Evolutionary conservation across 2,329 filamentous ascomycete genomes (phyloP).

Genomic region (Cytospora chrysosperma): DNA sequence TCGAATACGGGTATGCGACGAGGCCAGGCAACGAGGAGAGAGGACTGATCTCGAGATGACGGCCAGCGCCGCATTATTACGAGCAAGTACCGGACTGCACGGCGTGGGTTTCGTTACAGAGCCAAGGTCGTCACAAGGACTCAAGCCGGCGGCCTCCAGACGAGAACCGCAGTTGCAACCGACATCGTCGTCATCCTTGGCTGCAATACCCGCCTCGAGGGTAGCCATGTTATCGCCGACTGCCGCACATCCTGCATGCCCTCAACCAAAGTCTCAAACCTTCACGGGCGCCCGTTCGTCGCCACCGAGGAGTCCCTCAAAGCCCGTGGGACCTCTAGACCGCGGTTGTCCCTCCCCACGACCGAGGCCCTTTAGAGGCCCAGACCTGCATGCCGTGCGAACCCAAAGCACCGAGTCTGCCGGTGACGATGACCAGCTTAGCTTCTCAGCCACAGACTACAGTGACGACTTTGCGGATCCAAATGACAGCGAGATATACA

Average conservation of each 20-base stretch:
- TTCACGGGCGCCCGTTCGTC: not conserved
- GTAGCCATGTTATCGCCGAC: not conserved
- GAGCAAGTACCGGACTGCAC: slow-evolving; percentile 28
- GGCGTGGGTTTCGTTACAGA: slow-evolving; percentile 34
- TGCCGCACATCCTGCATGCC: not conserved
- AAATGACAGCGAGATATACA: slow-evolving; percentile 52
- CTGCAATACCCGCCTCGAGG: not conserved
- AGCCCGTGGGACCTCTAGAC: not conserved
- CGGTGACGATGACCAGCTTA: slow-evolving; percentile 46
- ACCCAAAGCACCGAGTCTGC: slow-evolving; percentile 25
- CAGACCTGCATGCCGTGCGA: slow-evolving; percentile 33
- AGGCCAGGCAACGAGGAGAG: slow-evolving; percentile 34
- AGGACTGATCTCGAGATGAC: slow-evolving; percentile 35
- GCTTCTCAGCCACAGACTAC: slow-evolving; percentile 48
- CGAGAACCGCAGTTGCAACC: not conserved
- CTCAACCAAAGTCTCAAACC: not conserved
- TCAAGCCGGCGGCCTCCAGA: not conserved
- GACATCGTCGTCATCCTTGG: not conserved
- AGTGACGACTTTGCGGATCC: slow-evolving; percentile 43
- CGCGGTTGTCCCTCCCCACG: slow-evolving; percentile 23
- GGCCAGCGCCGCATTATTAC: slow-evolving; percentile 35
- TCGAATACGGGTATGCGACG: slow-evolving; percentile 45
- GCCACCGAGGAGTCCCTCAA: slow-evolving; percentile 6
- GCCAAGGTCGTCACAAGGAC: not conserved
- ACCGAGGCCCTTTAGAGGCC: slow-evolving; percentile 33